These are phyloP conservation scores for Candida namnaoensis DNA, from an alignment of 805 yeast genomes.

Conservation along the genomic window DNA sequence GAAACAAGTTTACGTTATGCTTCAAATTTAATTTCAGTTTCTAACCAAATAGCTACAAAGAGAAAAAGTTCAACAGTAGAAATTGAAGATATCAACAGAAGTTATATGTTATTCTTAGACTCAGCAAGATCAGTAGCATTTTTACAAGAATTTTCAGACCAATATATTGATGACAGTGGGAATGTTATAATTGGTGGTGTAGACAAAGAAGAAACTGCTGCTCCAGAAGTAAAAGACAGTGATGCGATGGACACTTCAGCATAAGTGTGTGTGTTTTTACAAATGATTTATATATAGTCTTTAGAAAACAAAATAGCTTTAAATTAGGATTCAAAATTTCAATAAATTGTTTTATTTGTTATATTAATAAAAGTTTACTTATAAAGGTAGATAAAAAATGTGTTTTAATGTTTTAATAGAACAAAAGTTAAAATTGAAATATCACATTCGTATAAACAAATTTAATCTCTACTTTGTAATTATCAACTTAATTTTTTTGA, in stretches of 20 bases:
- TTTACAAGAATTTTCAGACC: constrained; percentile 58
- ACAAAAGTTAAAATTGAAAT: too few relatives aligned
- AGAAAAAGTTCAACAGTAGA: constrained; percentile 68
- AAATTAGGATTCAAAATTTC: too few relatives aligned
- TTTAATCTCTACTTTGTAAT: too few relatives aligned
- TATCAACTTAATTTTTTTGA: too few relatives aligned
- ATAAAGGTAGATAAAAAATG: too few relatives aligned
- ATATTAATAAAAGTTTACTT: too few relatives aligned
- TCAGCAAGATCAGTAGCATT: constrained; percentile 82
- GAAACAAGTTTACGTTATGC: constrained; percentile 92
- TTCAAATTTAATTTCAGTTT: constrained; percentile 81
- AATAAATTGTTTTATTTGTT: too few relatives aligned
- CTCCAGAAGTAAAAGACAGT: constrained; percentile 9
- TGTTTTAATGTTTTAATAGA: too few relatives aligned
- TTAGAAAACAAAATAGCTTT: too few relatives aligned
- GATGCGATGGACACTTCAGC: constrained; percentile 32
- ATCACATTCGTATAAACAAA: too few relatives aligned
- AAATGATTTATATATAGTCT: too few relatives aligned
- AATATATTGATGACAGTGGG: constrained; percentile 76
- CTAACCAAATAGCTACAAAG: constrained; percentile 79
- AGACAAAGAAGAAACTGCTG: constrained; percentile 17
- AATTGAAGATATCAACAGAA: constrained; percentile 77
- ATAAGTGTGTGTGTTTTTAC: constrained; percentile 1
- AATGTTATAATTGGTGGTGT: constrained; percentile 46
- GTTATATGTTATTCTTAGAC: constrained; percentile 82